Percentiles rank a stretch among this genome's conserved stretches.
phyloP scores from a whole-genome alignment of 805 yeast species.

The Huiozyma naganishii region DNA sequence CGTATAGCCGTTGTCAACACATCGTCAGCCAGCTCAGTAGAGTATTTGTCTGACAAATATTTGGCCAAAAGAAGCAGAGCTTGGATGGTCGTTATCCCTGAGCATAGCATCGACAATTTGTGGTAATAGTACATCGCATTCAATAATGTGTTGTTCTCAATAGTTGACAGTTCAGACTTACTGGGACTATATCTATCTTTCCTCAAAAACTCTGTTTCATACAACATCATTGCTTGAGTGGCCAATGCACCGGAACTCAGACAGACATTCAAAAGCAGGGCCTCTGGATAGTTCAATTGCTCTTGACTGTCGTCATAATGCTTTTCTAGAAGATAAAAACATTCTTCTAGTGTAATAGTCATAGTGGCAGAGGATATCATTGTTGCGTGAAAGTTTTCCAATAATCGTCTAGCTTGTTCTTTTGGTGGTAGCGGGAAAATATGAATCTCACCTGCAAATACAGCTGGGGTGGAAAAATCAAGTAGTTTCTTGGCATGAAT shows the following conservation, averaged over 20 bases:
- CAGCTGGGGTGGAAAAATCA: constrained; percentile 16
- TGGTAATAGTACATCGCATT: constrained; percentile 45
- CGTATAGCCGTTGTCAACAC: constrained; percentile 38
- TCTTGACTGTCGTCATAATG: constrained; percentile 10
- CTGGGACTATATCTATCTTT: constrained; percentile 16
- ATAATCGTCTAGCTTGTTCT: constrained; percentile 14
- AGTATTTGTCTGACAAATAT: constrained; percentile 27
- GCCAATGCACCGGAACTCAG: constrained; percentile 16
- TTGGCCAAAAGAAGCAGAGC: constrained; percentile 39
- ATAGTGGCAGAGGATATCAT: constrained; percentile 13
- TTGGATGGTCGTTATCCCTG: constrained; percentile 40
- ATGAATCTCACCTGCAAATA: constrained; percentile 7
- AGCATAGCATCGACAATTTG: constrained; percentile 38
- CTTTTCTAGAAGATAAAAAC: constrained; percentile 9
- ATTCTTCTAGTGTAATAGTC: constrained; percentile 12
- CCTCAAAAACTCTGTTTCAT: constrained; percentile 11
- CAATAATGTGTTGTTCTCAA: constrained; percentile 25
- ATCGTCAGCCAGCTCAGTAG: constrained; percentile 34
- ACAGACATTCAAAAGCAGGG: constrained; percentile 16
- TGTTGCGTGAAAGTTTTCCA: constrained; percentile 13
- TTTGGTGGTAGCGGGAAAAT: constrained; percentile 18
- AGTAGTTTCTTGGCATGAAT: constrained; percentile 16
- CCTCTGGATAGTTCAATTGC: constrained; percentile 18
- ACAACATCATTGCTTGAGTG: constrained; percentile 6
- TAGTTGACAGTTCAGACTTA: constrained; percentile 13